Conservation (phyloP, 208 protist species). For the Vickermania ingenoplastis region DNA sequence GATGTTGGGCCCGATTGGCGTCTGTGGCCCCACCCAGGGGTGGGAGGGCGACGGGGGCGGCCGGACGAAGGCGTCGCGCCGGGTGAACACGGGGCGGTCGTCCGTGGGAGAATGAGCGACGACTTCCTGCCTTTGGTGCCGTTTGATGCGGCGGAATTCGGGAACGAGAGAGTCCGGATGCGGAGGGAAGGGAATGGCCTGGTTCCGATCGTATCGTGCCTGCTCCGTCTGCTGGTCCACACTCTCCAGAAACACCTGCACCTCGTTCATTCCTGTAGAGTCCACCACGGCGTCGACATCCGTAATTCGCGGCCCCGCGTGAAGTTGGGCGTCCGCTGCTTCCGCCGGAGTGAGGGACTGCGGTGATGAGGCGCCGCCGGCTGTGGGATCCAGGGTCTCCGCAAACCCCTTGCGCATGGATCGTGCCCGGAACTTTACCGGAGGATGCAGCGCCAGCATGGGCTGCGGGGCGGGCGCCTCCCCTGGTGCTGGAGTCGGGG, state of each 20-base stretch:
- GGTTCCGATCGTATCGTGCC: constrained; percentile 28
- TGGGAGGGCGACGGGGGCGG: constrained; percentile 44
- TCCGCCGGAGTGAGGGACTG: too few relatives aligned
- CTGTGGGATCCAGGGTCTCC: too few relatives aligned
- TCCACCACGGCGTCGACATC: neutral
- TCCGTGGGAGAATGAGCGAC: constrained; percentile 28
- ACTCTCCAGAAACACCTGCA: constrained; percentile 48
- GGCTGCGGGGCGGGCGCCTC: too few relatives aligned
- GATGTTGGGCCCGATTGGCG: constrained; percentile 62
- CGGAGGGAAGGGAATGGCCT: constrained; percentile 42
- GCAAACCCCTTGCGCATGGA: too few relatives aligned
- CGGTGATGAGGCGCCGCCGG: too few relatives aligned
- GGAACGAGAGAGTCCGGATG: constrained; percentile 55
- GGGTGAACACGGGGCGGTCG: constrained; percentile 38
- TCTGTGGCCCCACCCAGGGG: constrained; percentile 65
- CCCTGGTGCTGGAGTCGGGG: too few relatives aligned
- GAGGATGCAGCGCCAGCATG: too few relatives aligned
- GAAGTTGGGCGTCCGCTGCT: too few relatives aligned
- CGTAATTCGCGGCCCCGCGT: neutral
- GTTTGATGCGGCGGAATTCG: constrained; percentile 57
- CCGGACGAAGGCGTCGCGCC: constrained; percentile 37
- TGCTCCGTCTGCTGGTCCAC: constrained; percentile 37
- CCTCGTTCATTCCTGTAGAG: constrained; percentile 18
- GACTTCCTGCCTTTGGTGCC: constrained; percentile 37
- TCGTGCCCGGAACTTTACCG: too few relatives aligned